Conservation (phyloP, 2,329 filamentous ascomycete species). For the Helotiales sp. region DNA sequence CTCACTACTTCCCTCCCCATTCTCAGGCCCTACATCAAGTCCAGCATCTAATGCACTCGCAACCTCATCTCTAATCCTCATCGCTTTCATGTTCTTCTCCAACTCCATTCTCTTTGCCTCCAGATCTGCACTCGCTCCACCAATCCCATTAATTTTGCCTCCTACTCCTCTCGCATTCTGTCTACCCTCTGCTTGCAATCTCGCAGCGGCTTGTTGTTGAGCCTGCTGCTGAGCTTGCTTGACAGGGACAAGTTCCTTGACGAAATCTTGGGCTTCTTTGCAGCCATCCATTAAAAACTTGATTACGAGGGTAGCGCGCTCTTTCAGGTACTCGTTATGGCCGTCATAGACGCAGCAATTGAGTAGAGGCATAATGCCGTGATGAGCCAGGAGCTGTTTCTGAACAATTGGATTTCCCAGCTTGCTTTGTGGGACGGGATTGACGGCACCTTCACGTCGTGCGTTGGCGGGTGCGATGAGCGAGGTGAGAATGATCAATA, state of each 20-base stretch:
- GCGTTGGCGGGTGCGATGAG: constrained; percentile 79
- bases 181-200: constrained; percentile 15
- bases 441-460: constrained; percentile 60
- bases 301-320: constrained; percentile 85
- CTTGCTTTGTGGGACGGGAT: constrained; percentile 80
- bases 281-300: constrained; percentile 79
- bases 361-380: constrained; percentile 83
- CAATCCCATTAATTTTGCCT: not conserved
- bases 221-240: constrained; percentile 28
- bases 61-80: not conserved
- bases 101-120: constrained; percentile 20
- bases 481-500: constrained; percentile 85
- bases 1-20: not conserved
- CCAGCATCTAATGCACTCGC: not conserved
- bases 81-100: constrained; percentile 17
- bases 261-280: constrained; percentile 69
- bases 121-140: constrained; percentile 10
- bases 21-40: not conserved
- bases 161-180: not conserved
- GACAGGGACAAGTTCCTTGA: constrained; percentile 52
- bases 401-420: constrained; percentile 80
- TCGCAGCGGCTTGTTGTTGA: constrained; percentile 22
- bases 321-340: constrained; percentile 90
- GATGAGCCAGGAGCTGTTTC: constrained; percentile 80
- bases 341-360: constrained; percentile 91